These are phyloP conservation scores for Oryza meyeriana DNA, from an alignment of 176 grass and related monocot genomes.

Conservation along the genomic window DNA sequence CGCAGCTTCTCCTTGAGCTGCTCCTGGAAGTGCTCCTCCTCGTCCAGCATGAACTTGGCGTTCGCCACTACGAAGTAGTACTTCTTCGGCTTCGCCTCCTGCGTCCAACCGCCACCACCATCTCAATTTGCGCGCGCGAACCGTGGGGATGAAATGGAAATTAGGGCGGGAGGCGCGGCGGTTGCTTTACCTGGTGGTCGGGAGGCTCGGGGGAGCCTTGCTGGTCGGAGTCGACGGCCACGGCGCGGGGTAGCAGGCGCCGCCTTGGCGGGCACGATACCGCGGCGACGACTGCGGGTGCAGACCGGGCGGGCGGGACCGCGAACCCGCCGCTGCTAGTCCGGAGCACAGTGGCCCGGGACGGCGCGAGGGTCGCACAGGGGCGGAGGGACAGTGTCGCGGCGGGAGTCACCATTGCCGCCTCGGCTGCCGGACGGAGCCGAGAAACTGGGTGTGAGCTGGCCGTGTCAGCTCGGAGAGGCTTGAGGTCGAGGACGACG, in stretches of 20 bases:
- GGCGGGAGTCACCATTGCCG: conserved; percentile 63
- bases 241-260: conserved; percentile 32
- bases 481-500: conserved; percentile 5
- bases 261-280: background rate
- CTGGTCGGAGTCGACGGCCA: conserved; percentile 62
- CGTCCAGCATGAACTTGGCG: conserved; percentile 97
- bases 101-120: background rate
- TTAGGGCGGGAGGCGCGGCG: background rate
- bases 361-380: conserved; percentile 27
- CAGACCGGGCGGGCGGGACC: conserved; percentile 5
- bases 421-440: background rate
- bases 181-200: conserved; percentile 49
- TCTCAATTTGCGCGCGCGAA: background rate
- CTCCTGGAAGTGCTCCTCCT: conserved; percentile 99
- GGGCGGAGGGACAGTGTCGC: conserved; percentile 59
- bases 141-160: background rate
- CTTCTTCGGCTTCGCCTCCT: conserved; percentile 54
- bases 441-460: background rate
- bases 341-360: conserved; percentile 5
- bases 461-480: background rate
- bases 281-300: conserved; percentile 15
- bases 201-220: conserved; percentile 41
- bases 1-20: conserved; percentile 63
- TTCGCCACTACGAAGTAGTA: conserved; percentile 94
- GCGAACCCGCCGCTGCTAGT: conserved; percentile 21